Evolutionary conservation across 345 rosid genomes (phyloP).

Genomic region (Gossypium ekmanianum): DNA sequence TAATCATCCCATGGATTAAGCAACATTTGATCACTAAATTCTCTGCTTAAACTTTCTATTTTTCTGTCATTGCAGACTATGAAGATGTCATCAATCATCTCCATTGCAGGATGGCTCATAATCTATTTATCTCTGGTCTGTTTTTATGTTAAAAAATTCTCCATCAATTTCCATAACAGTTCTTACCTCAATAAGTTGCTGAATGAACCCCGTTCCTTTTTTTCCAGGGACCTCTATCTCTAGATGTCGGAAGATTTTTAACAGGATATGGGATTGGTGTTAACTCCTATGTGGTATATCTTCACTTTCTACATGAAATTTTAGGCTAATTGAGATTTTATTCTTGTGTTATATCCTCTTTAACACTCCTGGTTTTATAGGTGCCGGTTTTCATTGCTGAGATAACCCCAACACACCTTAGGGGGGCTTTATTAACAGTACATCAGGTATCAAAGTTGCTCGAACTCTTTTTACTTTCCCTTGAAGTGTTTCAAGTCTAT

Average conservation of each 20-base stretch:
- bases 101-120: conserved; percentile 75
- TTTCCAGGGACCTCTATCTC: conserved; percentile 46
- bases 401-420: conserved; percentile 19
- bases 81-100: conserved; percentile 58
- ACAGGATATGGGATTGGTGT: conserved; percentile 24
- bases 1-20: too few species aligned
- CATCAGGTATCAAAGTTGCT: conserved; percentile 12
- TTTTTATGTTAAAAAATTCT: not conserved
- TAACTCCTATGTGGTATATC: conserved; percentile 18
- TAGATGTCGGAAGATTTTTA: conserved; percentile 74
- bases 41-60: not conserved
- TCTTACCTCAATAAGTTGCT: not conserved
- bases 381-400: conserved; percentile 18
- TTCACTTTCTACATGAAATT: not conserved
- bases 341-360: not conserved
- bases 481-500: not conserved
- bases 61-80: conserved; percentile 28
- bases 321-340: not conserved
- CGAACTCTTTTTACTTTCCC: not conserved
- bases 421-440: conserved; percentile 13
- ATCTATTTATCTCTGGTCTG: conserved; percentile 57
- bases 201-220: not conserved
- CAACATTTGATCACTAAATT: not conserved
- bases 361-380: not conserved
- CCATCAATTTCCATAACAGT: not conserved